Conservation (phyloP, 1,139 yeast species). For the Pichia sp. region DNA sequence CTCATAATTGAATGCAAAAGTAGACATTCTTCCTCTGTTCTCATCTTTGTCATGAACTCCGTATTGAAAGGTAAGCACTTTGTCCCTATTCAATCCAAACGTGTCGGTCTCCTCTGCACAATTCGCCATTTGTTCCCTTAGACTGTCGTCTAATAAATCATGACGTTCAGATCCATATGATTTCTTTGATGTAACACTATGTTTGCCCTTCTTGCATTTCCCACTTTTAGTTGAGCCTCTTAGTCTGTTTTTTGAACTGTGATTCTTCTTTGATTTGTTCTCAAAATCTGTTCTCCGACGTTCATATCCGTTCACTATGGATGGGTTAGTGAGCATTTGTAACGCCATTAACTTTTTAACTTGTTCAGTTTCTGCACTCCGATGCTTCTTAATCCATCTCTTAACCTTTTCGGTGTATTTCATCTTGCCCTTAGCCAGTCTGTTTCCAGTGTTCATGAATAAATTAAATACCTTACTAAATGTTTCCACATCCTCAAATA, state of each 20-base stretch:
- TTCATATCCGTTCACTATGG: slow-evolving; percentile 10
- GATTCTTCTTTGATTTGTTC: background rate
- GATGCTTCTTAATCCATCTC: slow-evolving; percentile 4
- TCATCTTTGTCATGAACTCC: background rate
- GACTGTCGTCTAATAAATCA: background rate
- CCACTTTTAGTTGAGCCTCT: background rate
- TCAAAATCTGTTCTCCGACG: background rate
- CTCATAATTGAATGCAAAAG: slow-evolving; percentile 20
- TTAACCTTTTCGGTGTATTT: slow-evolving; percentile 10
- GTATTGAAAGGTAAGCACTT: slow-evolving; percentile 13
- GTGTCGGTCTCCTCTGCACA: slow-evolving; percentile 7
- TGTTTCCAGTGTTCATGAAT: slow-evolving; percentile 11
- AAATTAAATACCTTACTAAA: slow-evolving; percentile 17
- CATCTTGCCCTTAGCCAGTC: background rate
- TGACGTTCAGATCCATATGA: background rate
- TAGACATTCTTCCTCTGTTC: background rate
- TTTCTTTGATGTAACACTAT: background rate
- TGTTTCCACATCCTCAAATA: slow-evolving; percentile 24
- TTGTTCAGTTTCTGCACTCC: slow-evolving; percentile 11
- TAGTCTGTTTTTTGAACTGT: background rate
- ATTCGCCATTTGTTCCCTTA: background rate
- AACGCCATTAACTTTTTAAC: slow-evolving; percentile 21
- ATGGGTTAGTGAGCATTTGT: slow-evolving; percentile 22
- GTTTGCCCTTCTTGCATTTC: background rate
- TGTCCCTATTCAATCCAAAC: slow-evolving; percentile 7